Conservation (phyloP, 108 stramenopile species). For the Discostella pseudostelligera region DNA sequence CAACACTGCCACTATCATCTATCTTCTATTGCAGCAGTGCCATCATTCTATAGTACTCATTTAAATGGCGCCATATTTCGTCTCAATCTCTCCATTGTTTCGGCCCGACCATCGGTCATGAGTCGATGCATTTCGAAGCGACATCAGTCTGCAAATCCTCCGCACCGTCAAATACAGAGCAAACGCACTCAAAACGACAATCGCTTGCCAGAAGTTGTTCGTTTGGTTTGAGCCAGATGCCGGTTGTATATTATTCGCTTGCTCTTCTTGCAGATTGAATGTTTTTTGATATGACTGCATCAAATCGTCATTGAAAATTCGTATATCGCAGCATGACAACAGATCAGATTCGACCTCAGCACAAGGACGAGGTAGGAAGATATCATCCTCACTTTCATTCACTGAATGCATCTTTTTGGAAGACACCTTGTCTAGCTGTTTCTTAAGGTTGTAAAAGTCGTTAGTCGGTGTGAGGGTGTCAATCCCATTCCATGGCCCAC, state of each 20-base stretch:
- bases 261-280: too few species aligned
- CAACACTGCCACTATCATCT: too few species aligned
- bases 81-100: not conserved
- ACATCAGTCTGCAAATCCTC: too few species aligned
- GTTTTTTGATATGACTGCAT: conserved; percentile 18
- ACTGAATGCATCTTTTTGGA: too few species aligned
- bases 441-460: conserved; percentile 51
- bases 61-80: conserved; percentile 4
- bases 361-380: not conserved
- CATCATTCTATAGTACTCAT: too few species aligned
- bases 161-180: not conserved
- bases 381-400: not conserved
- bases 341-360: conserved; percentile 21
- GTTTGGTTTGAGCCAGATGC: too few species aligned
- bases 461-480: conserved; percentile 24
- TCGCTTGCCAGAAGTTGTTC: not conserved
- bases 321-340: conserved; percentile 25
- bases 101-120: not conserved
- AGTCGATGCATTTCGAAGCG: not conserved
- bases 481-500: conserved; percentile 51
- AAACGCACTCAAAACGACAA: not conserved
- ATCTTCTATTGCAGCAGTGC: too few species aligned
- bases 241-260: too few species aligned
- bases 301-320: conserved; percentile 23
- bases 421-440: conserved; percentile 16